Evolutionary conservation across 129 eudicot genomes (phyloP), one percentile per base, ranked within the genome.

Genomic region (Dittrichia graveolens): DNA sequence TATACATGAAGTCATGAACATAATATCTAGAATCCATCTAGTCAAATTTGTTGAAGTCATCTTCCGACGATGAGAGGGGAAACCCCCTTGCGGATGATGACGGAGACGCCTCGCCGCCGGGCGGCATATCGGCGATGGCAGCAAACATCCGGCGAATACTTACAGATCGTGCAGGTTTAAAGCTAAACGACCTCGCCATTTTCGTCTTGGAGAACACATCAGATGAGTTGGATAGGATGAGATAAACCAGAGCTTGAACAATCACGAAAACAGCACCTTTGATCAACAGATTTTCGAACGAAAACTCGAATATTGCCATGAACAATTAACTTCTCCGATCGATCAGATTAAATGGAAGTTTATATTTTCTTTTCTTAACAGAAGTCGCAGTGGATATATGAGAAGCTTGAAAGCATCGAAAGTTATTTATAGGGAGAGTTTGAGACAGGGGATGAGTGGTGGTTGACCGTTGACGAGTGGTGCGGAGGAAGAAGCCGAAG

Each of bases 161-260:
- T 53, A 72, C 59, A 0, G 83, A 69, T 0, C 85, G 79, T 2
- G 85, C 72, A 0, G 81, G 79, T 61, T 80, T 86, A 56, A 86
- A 86, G 83, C 91, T 83, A 48, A 86, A 80, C 8, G 91, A 80
- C 42, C 76, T 86, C 39, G 14, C 44, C 80, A 75, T 73, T 53
- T 80, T 86, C 50, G 47, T 63, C 57, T 64, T 71, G 0, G 87
- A 79, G 54, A 86, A 86, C 52, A 86, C 43, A 60, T 80, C 47
- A 1, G 91, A 86, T 0, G 91, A 86, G 39, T 80, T 83, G 0
- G 85, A 69, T 13, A 86, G 58, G 7, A 86, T 86, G 43, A 86
- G 35, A 60, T 76, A 86, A 65, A 83, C 83, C 54, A 86, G 49
- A 69, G 81, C 91, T 65, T 86, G 91, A 48, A 86, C 81, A n/a